phyloP scores from a whole-genome alignment of 1,284 basidiomycete genomes.

The Bjerkandera adusta region DNA sequence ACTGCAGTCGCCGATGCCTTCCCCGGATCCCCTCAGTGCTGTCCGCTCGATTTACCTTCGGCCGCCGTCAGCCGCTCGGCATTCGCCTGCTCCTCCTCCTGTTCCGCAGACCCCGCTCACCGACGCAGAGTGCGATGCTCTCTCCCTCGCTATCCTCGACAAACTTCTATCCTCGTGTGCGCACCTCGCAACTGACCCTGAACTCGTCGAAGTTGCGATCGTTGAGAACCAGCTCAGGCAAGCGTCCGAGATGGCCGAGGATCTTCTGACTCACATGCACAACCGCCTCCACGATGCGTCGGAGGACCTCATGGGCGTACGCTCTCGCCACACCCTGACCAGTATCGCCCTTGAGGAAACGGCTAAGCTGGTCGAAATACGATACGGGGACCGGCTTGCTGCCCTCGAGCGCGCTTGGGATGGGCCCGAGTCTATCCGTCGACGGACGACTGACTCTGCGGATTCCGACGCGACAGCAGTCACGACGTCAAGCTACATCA shows the following conservation, averaged over 20 bases:
- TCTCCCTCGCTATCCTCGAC: slow-evolving; percentile 49
- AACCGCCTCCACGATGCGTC: slow-evolving; percentile 47
- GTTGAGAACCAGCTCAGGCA: slow-evolving; percentile 47
- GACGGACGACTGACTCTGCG: slow-evolving; percentile 28
- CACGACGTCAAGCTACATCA: slow-evolving; percentile 16
- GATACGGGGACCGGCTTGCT: slow-evolving; percentile 15
- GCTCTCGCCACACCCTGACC: slow-evolving; percentile 35
- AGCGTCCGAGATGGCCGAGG: slow-evolving; percentile 40
- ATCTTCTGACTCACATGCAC: slow-evolving; percentile 47
- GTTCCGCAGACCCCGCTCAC: slow-evolving; percentile 5
- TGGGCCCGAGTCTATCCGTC: slow-evolving; percentile 12
- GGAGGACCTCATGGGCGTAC: slow-evolving; percentile 46
- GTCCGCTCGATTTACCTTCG: too few relatives aligned
- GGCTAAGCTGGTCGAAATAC: slow-evolving; percentile 41
- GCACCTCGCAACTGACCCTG: slow-evolving; percentile 17
- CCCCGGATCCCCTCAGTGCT: too few relatives aligned
- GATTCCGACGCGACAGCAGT: slow-evolving; percentile 29
- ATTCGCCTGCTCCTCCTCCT: too few relatives aligned
- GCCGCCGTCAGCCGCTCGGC: too few relatives aligned
- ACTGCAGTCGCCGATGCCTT: too few relatives aligned
- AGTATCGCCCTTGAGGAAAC: slow-evolving; percentile 35
- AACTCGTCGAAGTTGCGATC: slow-evolving; percentile 34
- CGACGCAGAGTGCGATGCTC: slow-evolving; percentile 19
- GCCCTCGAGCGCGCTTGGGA: slow-evolving; percentile 27
- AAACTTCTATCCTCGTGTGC: slow-evolving; percentile 50